Base-by-base conservation (phyloP, 2,329 filamentous ascomycete genomes). In the Helotiales sp. region DNA sequence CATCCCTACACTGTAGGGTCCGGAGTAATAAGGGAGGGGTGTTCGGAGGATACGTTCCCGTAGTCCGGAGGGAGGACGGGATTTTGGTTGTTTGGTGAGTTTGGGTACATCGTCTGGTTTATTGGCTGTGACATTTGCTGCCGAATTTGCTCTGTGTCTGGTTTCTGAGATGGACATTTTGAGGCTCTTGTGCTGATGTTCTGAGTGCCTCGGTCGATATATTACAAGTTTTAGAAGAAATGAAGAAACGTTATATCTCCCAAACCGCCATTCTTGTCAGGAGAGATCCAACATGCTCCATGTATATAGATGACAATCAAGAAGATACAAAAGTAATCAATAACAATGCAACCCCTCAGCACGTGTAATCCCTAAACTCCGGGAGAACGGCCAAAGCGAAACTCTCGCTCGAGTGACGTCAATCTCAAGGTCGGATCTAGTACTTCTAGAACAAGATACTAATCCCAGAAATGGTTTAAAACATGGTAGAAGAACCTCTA, bases 1-100 rank as follows among this genome's bases (percentile, higher is more conserved):
- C n/a, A 74, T 74, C 0, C 76, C 77, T 13, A 80, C 76, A 55
- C 71, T 75, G 64, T 83, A 83, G 0, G 80, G 80, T 0, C 81
- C 81, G 5, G 79, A 79, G 42, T 81, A 79, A 8, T 74, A 73
- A 4, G 80, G 80, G 3, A 83, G 63, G 6, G 75, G 59, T 1
- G 54, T 75, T 0, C 76, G 68, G 24, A 81, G 75, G 5, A 78
- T 62, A 47, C 76, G 74, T 62, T 83, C 80, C 33, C 79, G 74
- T n/a, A 79, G 61, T 22, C 76, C 74, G 33, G 71, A 70, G 0
- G 79, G 76, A 9, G 77, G 76, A 40, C 80, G 74, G 13, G 73
- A 70, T 57, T 80, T 78, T 22, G 79, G 79, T 3, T 65, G 60
- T 36, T 67, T 63, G 22, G 40, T 51, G n/a, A 27, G 22, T 12